Conservation (phyloP, 164 flowering plant species). For the Magnolia officinalis region DNA sequence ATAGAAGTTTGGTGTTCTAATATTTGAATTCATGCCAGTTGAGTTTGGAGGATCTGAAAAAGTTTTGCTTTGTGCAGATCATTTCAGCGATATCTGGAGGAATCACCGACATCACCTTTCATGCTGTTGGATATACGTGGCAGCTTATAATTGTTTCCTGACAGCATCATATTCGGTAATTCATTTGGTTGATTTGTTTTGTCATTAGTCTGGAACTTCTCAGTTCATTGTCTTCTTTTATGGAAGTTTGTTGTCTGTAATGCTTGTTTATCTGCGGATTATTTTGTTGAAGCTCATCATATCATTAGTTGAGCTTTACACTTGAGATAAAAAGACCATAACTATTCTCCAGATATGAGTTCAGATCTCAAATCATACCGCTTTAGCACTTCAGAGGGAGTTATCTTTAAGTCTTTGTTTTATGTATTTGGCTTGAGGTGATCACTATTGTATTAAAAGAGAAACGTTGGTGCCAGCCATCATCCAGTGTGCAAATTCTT, state of each 20-base stretch:
- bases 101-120: constrained; percentile 85
- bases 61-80: constrained; percentile 53
- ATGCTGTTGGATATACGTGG: constrained; percentile 93
- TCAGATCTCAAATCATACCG: too few relatives aligned
- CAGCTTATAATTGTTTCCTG: constrained; percentile 79
- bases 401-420: too few relatives aligned
- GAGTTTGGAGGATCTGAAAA: background rate
- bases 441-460: too few relatives aligned
- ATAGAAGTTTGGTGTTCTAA: background rate
- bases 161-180: constrained; percentile 98
- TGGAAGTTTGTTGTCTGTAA: constrained; percentile 2
- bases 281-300: too few relatives aligned
- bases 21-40: background rate
- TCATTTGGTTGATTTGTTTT: constrained; percentile 16
- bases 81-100: constrained; percentile 96
- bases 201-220: background rate
- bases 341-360: too few relatives aligned
- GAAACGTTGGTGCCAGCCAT: too few relatives aligned
- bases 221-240: background rate
- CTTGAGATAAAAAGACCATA: too few relatives aligned
- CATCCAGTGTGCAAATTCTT: too few relatives aligned
- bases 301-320: too few relatives aligned
- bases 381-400: too few relatives aligned
- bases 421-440: too few relatives aligned
- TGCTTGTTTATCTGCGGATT: background rate